Evolutionary conservation across 2,329 filamentous ascomycete genomes (phyloP).

Genomic region (Cytospora piceicola): DNA sequence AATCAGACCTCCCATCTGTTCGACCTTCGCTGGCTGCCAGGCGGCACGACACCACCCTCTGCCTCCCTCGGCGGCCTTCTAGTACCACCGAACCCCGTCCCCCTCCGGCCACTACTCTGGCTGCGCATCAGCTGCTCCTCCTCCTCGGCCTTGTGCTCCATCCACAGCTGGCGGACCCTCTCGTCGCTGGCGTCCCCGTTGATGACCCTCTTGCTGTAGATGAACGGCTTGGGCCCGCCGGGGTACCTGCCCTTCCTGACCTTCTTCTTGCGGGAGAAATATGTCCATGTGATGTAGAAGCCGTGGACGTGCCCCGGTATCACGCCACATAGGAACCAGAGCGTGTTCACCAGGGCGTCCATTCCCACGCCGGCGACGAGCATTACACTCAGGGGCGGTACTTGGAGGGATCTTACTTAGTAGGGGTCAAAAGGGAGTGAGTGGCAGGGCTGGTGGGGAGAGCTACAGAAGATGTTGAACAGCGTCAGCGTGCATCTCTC

Average conservation of each 20-base stretch:
- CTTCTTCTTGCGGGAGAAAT: slow-evolving; percentile 28
- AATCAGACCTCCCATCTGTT: neutral
- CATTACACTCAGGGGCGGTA: slow-evolving; percentile 28
- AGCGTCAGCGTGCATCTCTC: slow-evolving; percentile 20
- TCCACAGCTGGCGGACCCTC: slow-evolving; percentile 24
- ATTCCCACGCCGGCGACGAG: slow-evolving; percentile 56
- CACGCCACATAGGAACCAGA: slow-evolving; percentile 33
- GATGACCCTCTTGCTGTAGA: slow-evolving; percentile 25
- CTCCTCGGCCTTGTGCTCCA: slow-evolving; percentile 21
- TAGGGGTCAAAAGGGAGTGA: neutral
- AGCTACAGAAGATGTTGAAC: slow-evolving; percentile 24
- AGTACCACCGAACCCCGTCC: neutral
- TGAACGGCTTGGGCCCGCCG: slow-evolving; percentile 24
- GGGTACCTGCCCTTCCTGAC: slow-evolving; percentile 27
- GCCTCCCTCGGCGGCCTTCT: neutral
- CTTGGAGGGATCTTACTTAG: slow-evolving; percentile 12
- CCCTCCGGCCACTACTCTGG: slow-evolving; percentile 3
- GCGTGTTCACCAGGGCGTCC: slow-evolving; percentile 55
- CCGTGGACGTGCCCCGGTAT: slow-evolving; percentile 30
- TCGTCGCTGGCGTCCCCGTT: slow-evolving; percentile 28
- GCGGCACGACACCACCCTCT: neutral
- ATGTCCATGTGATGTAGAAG: slow-evolving; percentile 29
- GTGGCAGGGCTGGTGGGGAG: neutral
- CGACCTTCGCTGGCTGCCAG: neutral
- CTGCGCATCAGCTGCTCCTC: slow-evolving; percentile 14